Percentiles rank a stretch among this genome's conserved stretches.
These are phyloP conservation scores for Rhodotorula sp. DNA, from an alignment of 1,284 basidiomycete species.

Conservation along the genomic window DNA sequence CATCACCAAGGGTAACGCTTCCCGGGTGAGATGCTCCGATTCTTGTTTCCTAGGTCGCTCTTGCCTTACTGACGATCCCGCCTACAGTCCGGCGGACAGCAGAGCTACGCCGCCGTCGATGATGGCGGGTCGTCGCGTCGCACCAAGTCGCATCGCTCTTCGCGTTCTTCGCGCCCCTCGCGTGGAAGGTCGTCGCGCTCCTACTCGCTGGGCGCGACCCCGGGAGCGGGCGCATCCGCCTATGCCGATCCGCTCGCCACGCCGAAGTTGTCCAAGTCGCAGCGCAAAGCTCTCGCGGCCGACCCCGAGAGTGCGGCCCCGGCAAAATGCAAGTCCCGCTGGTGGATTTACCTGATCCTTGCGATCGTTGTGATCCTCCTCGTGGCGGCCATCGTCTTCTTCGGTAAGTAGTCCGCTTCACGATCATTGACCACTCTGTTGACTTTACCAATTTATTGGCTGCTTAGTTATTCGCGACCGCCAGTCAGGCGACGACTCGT, in stretches of 20 bases:
- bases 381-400: constrained; percentile 1
- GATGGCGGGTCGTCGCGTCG: not conserved
- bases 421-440: too few species aligned
- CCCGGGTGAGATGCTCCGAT: not conserved
- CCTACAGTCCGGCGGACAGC: not conserved
- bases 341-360: too few species aligned
- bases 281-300: not conserved
- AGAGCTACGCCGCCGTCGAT: constrained; percentile 6
- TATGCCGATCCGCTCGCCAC: not conserved
- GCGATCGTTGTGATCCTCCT: too few species aligned
- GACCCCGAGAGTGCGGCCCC: not conserved
- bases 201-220: not conserved
- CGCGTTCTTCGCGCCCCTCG: not conserved
- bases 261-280: not conserved
- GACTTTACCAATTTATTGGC: too few species aligned
- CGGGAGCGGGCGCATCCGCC: not conserved
- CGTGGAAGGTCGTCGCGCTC: not conserved
- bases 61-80: too few species aligned
- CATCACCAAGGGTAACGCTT: constrained; percentile 9
- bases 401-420: not conserved
- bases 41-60: not conserved
- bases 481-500: not conserved
- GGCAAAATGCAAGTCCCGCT: not conserved
- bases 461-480: too few species aligned
- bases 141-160: not conserved